phyloP scores from a whole-genome alignment of 352 stramenopile species.

The Phytophthora tubulina region DNA sequence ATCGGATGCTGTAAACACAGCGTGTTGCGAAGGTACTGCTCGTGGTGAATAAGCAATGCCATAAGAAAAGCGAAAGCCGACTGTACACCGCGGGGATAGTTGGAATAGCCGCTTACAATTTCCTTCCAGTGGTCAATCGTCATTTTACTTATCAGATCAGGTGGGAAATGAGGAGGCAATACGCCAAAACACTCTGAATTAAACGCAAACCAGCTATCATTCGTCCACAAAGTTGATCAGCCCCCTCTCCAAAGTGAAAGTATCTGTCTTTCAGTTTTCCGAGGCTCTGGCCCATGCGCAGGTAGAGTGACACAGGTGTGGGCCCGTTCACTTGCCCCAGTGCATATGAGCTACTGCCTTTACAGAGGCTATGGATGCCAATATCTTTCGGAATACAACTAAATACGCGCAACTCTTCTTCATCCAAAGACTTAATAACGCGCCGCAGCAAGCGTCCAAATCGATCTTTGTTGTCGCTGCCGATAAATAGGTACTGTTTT shows the following conservation, averaged over 20 bases:
- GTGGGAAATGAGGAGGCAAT: constrained; percentile 10
- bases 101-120: constrained; percentile 11
- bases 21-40: background rate
- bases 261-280: constrained; percentile 14
- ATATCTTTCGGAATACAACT: background rate
- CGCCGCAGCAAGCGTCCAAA: constrained; percentile 8
- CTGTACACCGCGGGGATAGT: constrained; percentile 6
- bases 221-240: constrained; percentile 13
- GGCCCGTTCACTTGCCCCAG: constrained; percentile 9
- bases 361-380: constrained; percentile 4
- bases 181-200: constrained; percentile 9
- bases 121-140: background rate
- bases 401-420: constrained; percentile 1
- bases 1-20: background rate
- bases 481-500: constrained; percentile 4
- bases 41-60: constrained; percentile 11
- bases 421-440: constrained; percentile 3
- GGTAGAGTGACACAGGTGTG: background rate
- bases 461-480: constrained; percentile 8
- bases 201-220: constrained; percentile 17
- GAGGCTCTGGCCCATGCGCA: background rate
- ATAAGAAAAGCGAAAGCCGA: constrained; percentile 12
- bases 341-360: constrained; percentile 2
- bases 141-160: background rate
- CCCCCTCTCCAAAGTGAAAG: constrained; percentile 16